Percentiles rank a stretch among this genome's conserved stretches.
Evolutionary conservation across 2,329 filamentous ascomycete species (phyloP).

Genomic region (Huntiella decipiens): DNA sequence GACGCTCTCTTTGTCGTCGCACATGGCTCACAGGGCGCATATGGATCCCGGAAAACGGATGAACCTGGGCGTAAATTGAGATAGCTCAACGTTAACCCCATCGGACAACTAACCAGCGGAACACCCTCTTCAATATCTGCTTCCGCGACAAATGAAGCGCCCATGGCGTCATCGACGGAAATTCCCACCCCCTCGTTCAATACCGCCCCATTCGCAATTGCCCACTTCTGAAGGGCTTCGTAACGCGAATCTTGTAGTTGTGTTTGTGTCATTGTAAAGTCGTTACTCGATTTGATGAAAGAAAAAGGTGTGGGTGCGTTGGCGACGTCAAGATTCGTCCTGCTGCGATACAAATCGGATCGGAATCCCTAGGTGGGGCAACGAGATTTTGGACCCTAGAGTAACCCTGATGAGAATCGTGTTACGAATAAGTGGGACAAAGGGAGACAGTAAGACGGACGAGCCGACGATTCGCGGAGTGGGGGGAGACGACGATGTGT

Average conservation of each 20-base stretch:
- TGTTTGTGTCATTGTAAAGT: background rate
- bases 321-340: background rate
- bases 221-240: slow-evolving; percentile 28
- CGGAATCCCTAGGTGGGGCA: background rate
- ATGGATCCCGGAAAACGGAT: slow-evolving; percentile 12
- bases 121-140: slow-evolving; percentile 19
- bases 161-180: slow-evolving; percentile 29
- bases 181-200: slow-evolving; percentile 35
- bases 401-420: background rate
- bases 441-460: background rate
- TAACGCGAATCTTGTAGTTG: background rate
- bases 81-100: slow-evolving; percentile 37
- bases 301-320: background rate
- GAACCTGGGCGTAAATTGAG: slow-evolving; percentile 26
- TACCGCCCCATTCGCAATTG: slow-evolving; percentile 23
- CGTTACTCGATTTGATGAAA: background rate
- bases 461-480: background rate
- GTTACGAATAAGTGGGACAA: background rate
- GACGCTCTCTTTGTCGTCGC: background rate
- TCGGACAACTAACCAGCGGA: slow-evolving; percentile 31
- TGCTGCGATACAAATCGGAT: background rate
- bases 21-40: background rate
- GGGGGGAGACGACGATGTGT: too few species aligned
- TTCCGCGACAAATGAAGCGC: slow-evolving; percentile 35
- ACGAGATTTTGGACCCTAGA: background rate